Conservation (phyloP, 495 filamentous ascomycete species). For the Hapsidospora chrysogenum region DNA sequence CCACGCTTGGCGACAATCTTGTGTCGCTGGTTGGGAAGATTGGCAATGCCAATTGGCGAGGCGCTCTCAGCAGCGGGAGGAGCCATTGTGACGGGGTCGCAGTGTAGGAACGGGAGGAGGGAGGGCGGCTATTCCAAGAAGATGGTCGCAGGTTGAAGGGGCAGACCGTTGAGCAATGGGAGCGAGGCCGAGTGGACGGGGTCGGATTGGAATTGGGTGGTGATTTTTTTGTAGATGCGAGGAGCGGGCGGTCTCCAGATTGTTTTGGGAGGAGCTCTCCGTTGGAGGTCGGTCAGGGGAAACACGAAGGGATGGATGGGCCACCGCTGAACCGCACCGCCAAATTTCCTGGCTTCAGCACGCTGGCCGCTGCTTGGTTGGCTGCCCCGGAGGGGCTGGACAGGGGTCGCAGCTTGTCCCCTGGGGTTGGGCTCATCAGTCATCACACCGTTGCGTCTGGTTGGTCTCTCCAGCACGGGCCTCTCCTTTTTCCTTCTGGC, state of each 20-base stretch:
- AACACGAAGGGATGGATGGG: not conserved
- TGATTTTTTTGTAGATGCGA: too few species aligned
- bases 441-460: not conserved
- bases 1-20: slow-evolving; percentile 99
- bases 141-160: not conserved
- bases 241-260: too few species aligned
- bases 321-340: not conserved
- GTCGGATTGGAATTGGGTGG: too few species aligned
- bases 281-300: not conserved
- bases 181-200: not conserved
- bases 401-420: not conserved
- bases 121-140: slow-evolving; percentile 1
- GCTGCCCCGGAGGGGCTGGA: not conserved
- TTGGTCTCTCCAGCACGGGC: not conserved
- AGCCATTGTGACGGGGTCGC: slow-evolving; percentile 1
- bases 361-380: too few species aligned
- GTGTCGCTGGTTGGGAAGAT: slow-evolving; percentile 95
- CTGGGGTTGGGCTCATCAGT: not conserved
- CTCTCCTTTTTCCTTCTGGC: not conserved
- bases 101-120: slow-evolving; percentile 3
- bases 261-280: too few species aligned
- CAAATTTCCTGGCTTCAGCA: not conserved
- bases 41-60: slow-evolving; percentile 98
- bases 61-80: slow-evolving; percentile 51
- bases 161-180: too few species aligned